These are phyloP conservation scores for Lachancea cidri DNA, from an alignment of 805 yeast genomes.

Conservation along the genomic window DNA sequence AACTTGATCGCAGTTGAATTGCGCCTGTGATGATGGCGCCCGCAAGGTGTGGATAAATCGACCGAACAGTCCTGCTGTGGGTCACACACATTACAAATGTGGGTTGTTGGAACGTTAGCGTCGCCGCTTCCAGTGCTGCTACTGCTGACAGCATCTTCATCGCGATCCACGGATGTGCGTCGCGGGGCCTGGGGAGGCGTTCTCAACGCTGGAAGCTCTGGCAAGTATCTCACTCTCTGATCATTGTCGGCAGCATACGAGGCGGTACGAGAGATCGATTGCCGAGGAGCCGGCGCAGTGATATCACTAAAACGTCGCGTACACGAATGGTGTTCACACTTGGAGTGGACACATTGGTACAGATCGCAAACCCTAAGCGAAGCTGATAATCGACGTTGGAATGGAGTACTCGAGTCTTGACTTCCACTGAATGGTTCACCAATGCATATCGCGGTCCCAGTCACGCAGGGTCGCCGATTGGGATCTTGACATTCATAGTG, in stretches of 20 bases:
- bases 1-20: constrained; percentile 27
- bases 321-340: not conserved
- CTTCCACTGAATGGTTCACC: constrained; percentile 2
- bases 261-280: constrained; percentile 6
- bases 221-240: not conserved
- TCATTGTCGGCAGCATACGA: constrained; percentile 10
- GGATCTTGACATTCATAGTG: constrained; percentile 4
- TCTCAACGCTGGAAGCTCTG: not conserved
- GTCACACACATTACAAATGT: not conserved
- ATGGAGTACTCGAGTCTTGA: not conserved
- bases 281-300: not conserved
- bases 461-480: constrained; percentile 1
- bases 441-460: constrained; percentile 6
- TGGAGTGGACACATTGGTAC: constrained; percentile 14
- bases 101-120: not conserved
- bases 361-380: constrained; percentile 15
- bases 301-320: not conserved
- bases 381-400: constrained; percentile 9
- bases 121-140: not conserved
- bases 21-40: constrained; percentile 32
- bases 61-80: constrained; percentile 7
- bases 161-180: not conserved
- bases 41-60: constrained; percentile 21
- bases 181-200: not conserved
- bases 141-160: not conserved